Base-by-base conservation (phyloP, 345 rosid genomes). In the Arabis alpina region DNA sequence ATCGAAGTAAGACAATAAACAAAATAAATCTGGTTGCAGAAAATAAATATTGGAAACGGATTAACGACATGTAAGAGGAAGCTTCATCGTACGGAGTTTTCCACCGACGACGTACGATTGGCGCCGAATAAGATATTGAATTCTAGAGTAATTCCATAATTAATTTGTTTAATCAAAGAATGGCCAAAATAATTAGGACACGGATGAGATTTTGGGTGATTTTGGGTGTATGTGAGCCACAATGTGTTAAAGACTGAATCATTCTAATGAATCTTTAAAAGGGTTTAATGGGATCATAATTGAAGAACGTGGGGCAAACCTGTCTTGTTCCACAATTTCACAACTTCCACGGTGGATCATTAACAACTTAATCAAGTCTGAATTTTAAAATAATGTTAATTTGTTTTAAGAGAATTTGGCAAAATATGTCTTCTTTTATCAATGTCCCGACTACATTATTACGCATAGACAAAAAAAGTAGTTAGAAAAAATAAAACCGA, bases 301-400 rank as follows among this genome's bases (percentile, higher is more conserved):
- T 75, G 70, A 55, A 68, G 74, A 75, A 75, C 69, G 78, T 75
- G 78, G 40, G 69, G 12, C 69, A 61, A 68, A 58, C 69, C 74
- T 75, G 78, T 61, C 64, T 61, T 68, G 53, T 54, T 75, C 58
- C 68, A 67, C 23, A 36, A 23, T 52, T 44, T 60, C 74, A 37
- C 69, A 61, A 75, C 47, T 61, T 61, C 24, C 55, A 74, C 62
- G 68, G 77, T 74, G 55, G 58, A 68, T 54, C 45, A 27, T 47
- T 54, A 68, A 54, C 57, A 57, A 47, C 73, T 48, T 68, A 67
- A 52, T 61, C 63, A 66, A 58, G 23, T 32, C 51, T 52, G 45
- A 4, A 49, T 32, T 24, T 19, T n/a, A 28, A 48, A 15, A 64
- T 15, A 25, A n/a, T 53, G 54, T 32, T 43, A 15, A 15, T 12